Base-by-base conservation (phyloP, 2,329 filamentous ascomycete species). In the Geoglossum cookeanum region DNA sequence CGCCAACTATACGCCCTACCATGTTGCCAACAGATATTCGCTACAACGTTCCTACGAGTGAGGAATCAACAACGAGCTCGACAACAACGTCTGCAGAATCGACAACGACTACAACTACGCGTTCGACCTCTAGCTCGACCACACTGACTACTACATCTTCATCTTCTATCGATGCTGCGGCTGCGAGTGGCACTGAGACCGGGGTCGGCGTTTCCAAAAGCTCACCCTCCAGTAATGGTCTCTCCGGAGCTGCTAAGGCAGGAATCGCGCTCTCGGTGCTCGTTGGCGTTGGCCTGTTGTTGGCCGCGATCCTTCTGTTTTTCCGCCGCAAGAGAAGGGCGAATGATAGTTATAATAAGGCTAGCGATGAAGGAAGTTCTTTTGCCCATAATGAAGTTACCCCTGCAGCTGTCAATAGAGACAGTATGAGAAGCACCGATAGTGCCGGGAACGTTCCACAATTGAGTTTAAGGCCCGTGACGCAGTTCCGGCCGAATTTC, bases 201-300 rank as follows among this genome's bases (percentile, higher is more conserved):
- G 22, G 59, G 30, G 60, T 61, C n/a, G 55, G 60, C 11, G 58
- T 58, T 30, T 57, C 61, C 22, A 22, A 35, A 42, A 42, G 39
- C 39, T 60, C 55, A 42, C 60, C 66, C 17, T 59, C 62, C 13
- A 66, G 68, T n/a, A 59, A 60, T 17, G 72, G 72, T 15, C 64
- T 76, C 59, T 69, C 70, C 1, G 65, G 66, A 15, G 72, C 72
- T 55, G 74, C 71, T 33, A 92, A 88, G 69, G 90, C 88, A 48
- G 92, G 92, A 59, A 78, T 96, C 60, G 87, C 84, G 4, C 82
- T 96, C 66, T 90, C 89, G 65, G 80, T 94, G 53, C 70, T 96
- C 35, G 74, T 84, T 5, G 79, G 79, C 54, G 64, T 95, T 30
- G 78, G 83, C 35, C 69, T 83, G 1, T 67, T 92, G 30, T 79